A percentile compares a stretch with the other conserved stretches of the same genome.
These are phyloP conservation scores for Cotoneaster glaucophyllus DNA, from an alignment of 306 rosid genomes.

Conservation along the genomic window DNA sequence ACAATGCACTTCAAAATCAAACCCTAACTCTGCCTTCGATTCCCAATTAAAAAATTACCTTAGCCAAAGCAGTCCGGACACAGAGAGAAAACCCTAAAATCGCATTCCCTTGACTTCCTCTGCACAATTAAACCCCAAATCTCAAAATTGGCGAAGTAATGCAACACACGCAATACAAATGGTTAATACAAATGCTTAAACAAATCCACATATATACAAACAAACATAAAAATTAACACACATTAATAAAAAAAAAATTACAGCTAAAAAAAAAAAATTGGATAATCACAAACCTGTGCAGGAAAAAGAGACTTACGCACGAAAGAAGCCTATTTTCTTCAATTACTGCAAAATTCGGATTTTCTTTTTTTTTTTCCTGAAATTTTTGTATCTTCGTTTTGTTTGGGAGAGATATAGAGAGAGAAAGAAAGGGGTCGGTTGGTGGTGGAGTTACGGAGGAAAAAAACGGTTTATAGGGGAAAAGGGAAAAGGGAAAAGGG, in stretches of 20 bases:
- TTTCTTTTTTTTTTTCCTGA: neutral
- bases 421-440: neutral
- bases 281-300: neutral
- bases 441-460: conserved; percentile 16
- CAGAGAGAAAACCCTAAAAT: conserved; percentile 54
- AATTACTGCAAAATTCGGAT: neutral
- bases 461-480: conserved; percentile 15
- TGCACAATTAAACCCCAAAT: conserved; percentile 43
- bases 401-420: conserved; percentile 8
- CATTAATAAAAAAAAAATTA: conserved; percentile 3
- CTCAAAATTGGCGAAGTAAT: conserved; percentile 33
- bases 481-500: conserved; percentile 1
- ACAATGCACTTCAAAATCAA: conserved; percentile 36
- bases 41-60: neutral
- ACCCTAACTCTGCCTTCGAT: conserved; percentile 4
- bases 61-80: conserved; percentile 11
- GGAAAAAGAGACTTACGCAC: conserved; percentile 31
- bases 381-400: neutral
- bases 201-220: conserved; percentile 2
- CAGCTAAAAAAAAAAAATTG: neutral
- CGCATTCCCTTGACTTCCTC: conserved; percentile 39
- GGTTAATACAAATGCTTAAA: neutral
- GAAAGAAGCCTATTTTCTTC: neutral
- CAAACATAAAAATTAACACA: neutral
- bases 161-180: conserved; percentile 20